phyloP scores from a whole-genome alignment of 176 grass and related monocot species.

The Hordeum marinum region DNA sequence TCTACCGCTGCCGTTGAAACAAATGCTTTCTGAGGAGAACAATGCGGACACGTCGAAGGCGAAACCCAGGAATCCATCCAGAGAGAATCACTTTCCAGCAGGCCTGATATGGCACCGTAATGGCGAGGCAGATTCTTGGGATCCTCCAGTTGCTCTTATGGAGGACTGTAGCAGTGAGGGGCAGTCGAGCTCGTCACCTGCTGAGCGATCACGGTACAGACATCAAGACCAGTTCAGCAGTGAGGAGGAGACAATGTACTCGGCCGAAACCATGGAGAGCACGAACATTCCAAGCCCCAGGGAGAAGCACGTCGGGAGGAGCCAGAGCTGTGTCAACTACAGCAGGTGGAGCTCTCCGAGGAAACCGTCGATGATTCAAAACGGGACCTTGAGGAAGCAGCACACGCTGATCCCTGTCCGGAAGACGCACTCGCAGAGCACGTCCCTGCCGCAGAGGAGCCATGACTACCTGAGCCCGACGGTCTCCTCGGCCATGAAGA shows the following conservation, averaged over 20 bases:
- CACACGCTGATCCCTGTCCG: conserved; percentile 45
- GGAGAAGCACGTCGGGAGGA: conserved; percentile 76
- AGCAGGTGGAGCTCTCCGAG: conserved; percentile 71
- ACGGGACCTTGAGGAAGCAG: conserved; percentile 58
- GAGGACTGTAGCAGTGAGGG: conserved; percentile 52
- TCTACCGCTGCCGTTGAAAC: no score
- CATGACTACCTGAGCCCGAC: conserved; percentile 87
- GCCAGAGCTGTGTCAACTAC: conserved; percentile 80
- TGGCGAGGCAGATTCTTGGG: conserved; percentile 31
- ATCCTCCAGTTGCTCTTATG: conserved; percentile 22
- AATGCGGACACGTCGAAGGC: conserved; percentile 29
- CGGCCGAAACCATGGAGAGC: conserved; percentile 99
- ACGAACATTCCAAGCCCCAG: conserved; percentile 65
- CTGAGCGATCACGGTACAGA: conserved; percentile 34
- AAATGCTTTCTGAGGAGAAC: conserved; percentile 84
- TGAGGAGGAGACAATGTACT: conserved; percentile 95
- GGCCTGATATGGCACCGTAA: conserved; percentile 45
- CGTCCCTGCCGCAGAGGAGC: conserved; percentile 42
- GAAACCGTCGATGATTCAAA: conserved; percentile 19
- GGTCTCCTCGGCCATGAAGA: conserved; percentile 90
- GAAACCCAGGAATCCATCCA: conserved; percentile 39
- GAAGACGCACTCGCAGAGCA: conserved; percentile 61
- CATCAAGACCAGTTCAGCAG: conserved; percentile 51
- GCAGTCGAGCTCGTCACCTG: conserved; percentile 64
- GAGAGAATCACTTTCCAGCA: conserved; percentile 44